Conservation (phyloP, 768 basidiomycete species). For the Jaapia argillacea region DNA sequence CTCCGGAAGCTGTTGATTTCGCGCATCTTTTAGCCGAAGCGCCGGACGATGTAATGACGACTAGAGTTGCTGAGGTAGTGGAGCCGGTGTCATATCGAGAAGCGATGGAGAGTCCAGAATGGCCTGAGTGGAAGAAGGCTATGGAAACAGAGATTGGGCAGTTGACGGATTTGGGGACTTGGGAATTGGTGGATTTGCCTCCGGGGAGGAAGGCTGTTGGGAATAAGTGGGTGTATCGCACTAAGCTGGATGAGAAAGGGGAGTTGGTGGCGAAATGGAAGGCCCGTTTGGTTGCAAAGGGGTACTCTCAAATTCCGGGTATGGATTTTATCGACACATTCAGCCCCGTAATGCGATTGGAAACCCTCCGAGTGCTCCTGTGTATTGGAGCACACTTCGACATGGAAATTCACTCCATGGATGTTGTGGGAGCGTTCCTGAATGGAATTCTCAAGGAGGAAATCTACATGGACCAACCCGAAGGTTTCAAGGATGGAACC, state of each 20-base stretch:
- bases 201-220: slow-evolving; percentile 11
- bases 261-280: not conserved
- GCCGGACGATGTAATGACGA: too few relatives aligned
- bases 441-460: not conserved
- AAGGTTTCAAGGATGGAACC: not conserved
- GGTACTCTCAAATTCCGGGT: not conserved
- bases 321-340: not conserved
- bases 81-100: not conserved
- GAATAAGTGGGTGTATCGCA: slow-evolving; percentile 14
- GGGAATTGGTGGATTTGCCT: slow-evolving; percentile 8
- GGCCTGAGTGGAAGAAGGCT: not conserved
- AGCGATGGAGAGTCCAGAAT: not conserved
- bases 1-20: too few relatives aligned
- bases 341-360: not conserved
- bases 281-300: not conserved
- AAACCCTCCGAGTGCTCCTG: not conserved
- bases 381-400: not conserved
- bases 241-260: slow-evolving; percentile 9
- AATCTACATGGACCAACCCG: not conserved
- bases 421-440: not conserved
- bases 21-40: too few relatives aligned
- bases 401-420: not conserved
- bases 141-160: not conserved
- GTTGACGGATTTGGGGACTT: not conserved
- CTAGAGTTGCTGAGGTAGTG: too few relatives aligned